phyloP scores from a whole-genome alignment of 2,329 filamentous ascomycete species.

The Daldinia sp. region DNA sequence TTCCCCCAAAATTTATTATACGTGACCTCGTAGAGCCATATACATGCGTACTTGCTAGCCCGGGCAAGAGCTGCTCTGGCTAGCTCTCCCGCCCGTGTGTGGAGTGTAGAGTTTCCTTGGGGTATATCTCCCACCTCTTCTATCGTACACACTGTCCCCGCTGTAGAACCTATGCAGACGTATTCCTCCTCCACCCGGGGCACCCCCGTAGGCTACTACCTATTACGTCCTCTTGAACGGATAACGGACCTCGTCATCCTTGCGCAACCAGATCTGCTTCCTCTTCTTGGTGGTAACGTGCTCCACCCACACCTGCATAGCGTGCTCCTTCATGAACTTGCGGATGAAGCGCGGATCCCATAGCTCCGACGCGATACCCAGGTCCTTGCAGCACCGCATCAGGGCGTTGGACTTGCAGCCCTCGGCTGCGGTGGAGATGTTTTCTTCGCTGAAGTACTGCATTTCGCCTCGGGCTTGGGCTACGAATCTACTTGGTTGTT shows the following conservation, averaged over 20 bases:
- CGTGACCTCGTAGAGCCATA: slow-evolving; percentile 21
- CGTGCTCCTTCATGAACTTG: slow-evolving; percentile 77
- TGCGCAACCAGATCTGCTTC: slow-evolving; percentile 85
- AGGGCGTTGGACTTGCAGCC: slow-evolving; percentile 97
- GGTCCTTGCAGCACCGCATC: slow-evolving; percentile 97
- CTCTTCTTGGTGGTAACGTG: slow-evolving; percentile 87
- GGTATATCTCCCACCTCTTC: slow-evolving; percentile 25
- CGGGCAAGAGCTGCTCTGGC: background rate
- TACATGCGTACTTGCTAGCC: slow-evolving; percentile 2
- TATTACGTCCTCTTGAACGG: slow-evolving; percentile 58
- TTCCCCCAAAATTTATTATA: slow-evolving; percentile 1
- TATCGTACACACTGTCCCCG: slow-evolving; percentile 30
- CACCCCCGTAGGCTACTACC: background rate
- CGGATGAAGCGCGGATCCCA: slow-evolving; percentile 96
- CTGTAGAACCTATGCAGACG: background rate
- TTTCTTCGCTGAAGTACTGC: slow-evolving; percentile 88
- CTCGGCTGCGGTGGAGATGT: slow-evolving; percentile 92
- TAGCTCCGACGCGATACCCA: slow-evolving; percentile 92
- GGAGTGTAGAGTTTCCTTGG: slow-evolving; percentile 13
- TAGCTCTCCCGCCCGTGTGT: background rate
- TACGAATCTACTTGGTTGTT: slow-evolving; percentile 70
- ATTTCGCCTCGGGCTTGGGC: slow-evolving; percentile 94
- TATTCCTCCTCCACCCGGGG: no score
- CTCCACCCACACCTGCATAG: slow-evolving; percentile 88
- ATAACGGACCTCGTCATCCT: slow-evolving; percentile 77